A percentile compares a stretch with the other conserved stretches of the same genome.
These are phyloP conservation scores for Cyclotella cryptica DNA, from an alignment of 108 stramenopile genomes.

Conservation along the genomic window DNA sequence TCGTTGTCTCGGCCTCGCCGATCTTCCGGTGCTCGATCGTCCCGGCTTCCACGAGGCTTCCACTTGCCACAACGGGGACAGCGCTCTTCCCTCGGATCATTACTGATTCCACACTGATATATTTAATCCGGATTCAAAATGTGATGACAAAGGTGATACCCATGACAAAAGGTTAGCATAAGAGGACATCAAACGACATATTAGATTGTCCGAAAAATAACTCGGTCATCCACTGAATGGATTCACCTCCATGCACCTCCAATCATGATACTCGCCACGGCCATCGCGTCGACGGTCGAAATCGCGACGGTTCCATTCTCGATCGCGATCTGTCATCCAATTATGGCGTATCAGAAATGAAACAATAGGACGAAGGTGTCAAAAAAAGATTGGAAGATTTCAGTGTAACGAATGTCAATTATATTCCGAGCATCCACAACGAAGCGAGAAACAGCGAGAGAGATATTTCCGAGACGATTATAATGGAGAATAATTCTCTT, in stretches of 20 bases:
- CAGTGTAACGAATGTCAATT: neutral
- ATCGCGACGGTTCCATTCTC: neutral
- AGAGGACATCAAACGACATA: neutral
- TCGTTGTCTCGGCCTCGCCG: neutral
- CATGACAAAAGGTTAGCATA: constrained; percentile 9
- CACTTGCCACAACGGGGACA: constrained; percentile 31
- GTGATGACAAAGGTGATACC: neutral
- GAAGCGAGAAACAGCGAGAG: neutral
- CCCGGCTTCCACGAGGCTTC: constrained; percentile 15
- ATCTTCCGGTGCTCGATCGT: constrained; percentile 7
- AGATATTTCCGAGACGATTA: neutral
- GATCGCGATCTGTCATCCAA: neutral
- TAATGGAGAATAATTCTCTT: constrained; percentile 11
- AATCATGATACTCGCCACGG: neutral
- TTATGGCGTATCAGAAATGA: neutral
- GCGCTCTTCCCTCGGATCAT: constrained; percentile 29
- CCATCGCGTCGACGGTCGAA: constrained; percentile 10
- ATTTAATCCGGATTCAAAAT: constrained; percentile 3
- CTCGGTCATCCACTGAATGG: constrained; percentile 19
- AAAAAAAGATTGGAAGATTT: constrained; percentile 3
- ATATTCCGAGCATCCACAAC: neutral
- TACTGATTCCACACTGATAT: constrained; percentile 34
- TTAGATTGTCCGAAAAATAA: neutral
- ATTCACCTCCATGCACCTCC: constrained; percentile 51
- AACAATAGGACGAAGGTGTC: constrained; percentile 3